Conservation (phyloP, 202 grass and related monocot genomes). For the Digitaria exilis region DNA sequence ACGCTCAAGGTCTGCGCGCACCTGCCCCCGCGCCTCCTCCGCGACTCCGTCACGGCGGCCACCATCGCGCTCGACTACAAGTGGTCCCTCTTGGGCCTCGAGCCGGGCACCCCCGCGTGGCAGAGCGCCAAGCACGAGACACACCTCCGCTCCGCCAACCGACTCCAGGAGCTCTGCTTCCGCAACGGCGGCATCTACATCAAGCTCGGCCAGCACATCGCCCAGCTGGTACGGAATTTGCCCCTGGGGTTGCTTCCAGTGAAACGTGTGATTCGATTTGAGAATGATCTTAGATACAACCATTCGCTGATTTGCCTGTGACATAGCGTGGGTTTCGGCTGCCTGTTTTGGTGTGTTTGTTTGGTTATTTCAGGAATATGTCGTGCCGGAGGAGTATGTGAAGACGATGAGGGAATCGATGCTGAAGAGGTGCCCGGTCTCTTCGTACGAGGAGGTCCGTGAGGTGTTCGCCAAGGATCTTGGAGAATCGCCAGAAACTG, state of each 20-base stretch:
- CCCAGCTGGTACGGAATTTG: conserved; percentile 62
- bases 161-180: conserved; percentile 91
- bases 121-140: conserved; percentile 55
- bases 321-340: neutral
- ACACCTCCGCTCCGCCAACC: conserved; percentile 77
- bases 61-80: conserved; percentile 80
- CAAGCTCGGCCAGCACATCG: conserved; percentile 96
- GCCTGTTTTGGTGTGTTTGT: neutral
- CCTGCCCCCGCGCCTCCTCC: conserved; percentile 81
- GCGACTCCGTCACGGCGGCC: conserved; percentile 66
- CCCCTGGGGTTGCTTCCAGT: neutral
- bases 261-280: neutral
- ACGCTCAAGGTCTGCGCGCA: conserved; percentile 72
- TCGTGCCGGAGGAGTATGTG: conserved; percentile 86
- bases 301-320: neutral
- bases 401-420: conserved; percentile 90
- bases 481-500: conserved; percentile 77
- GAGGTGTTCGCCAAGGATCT: conserved; percentile 76
- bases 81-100: conserved; percentile 76
- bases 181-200: conserved; percentile 98
- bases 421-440: conserved; percentile 90
- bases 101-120: conserved; percentile 59
- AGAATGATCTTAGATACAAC: neutral
- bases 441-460: conserved; percentile 70
- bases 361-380: conserved; percentile 71